These are phyloP conservation scores for Cymodocea nodosa DNA, from an alignment of 116 monocot genomes.

Conservation along the genomic window DNA sequence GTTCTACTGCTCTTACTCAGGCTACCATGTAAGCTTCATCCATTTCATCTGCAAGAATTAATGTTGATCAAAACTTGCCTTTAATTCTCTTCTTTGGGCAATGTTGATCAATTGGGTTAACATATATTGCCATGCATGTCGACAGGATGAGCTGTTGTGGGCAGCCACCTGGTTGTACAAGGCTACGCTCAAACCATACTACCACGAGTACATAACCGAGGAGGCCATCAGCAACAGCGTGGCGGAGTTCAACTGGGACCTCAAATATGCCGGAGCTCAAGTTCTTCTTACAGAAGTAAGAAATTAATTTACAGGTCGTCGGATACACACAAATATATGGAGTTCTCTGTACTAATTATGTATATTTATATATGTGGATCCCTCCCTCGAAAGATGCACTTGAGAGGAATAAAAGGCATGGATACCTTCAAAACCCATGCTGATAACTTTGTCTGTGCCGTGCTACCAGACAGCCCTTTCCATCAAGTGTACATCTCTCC, in stretches of 20 bases:
- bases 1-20: slow-evolving; percentile 91
- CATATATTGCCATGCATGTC: neutral
- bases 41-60: too few relatives aligned
- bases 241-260: slow-evolving; percentile 88
- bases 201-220: slow-evolving; percentile 36
- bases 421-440: slow-evolving; percentile 65
- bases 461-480: slow-evolving; percentile 66
- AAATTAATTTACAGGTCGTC: neutral
- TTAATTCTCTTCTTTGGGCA: neutral
- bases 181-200: slow-evolving; percentile 34
- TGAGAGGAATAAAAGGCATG: slow-evolving; percentile 27
- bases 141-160: slow-evolving; percentile 77
- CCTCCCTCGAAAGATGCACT: slow-evolving; percentile 23
- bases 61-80: too few relatives aligned
- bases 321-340: neutral
- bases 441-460: slow-evolving; percentile 70
- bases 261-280: slow-evolving; percentile 83
- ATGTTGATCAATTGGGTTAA: neutral
- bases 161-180: slow-evolving; percentile 67
- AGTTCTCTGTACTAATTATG: neutral
- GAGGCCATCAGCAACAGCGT: slow-evolving; percentile 64
- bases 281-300: slow-evolving; percentile 54
- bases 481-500: slow-evolving; percentile 55
- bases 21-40: slow-evolving; percentile 43
- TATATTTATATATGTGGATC: neutral